Evolutionary conservation across 805 yeast species (phyloP), one percentile per base, ranked within the genome.

Genomic region (Monosporozyma servazzii): DNA sequence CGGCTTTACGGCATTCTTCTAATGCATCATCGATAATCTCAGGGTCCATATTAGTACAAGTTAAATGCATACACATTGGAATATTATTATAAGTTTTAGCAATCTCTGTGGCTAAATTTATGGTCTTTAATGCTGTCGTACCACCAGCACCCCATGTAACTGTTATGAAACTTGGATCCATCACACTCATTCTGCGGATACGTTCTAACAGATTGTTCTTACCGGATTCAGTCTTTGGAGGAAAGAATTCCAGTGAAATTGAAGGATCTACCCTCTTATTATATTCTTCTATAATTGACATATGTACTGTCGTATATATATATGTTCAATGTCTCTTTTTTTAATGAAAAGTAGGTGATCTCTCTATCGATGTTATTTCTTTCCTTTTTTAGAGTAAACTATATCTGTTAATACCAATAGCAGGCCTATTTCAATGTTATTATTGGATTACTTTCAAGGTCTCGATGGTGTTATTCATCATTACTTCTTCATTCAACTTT

Each of bases 91-190:
- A 74, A 47, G 83, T 88, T 45, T 76, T 71, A 60, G 86, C 88
- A 58, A 95, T 84, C 2, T 86, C 76, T 23, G 79, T 73, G 1
- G 96, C 96, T 52, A 93, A 73, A 44, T 87, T 91, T 53, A 93
- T 68, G 0, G 96, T 87, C 71, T 88, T 89, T 47, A 80, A 84
- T 46, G 91, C 81, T 9, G 97, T 88, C 5, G 95, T 82, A 2
- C 99, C 99, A 41, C 98, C 98, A 5, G 99, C 98, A 33, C 98
- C 99, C 97, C 98, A 93, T 0, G 99, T 93, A 13, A 93, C 85
- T 3, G 96, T 88, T 50, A 91, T 83, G 65, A 93, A 95, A 15
- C 84, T 71, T 3, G 98, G 98, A 51, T 89, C 90, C 55, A 93
- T 71, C 3, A 85, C 84, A 56, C 87, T 81, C 90, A 93, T 84